Base-by-base conservation (phyloP, 345 rosid genomes). In the Hirschfeldia incana region DNA sequence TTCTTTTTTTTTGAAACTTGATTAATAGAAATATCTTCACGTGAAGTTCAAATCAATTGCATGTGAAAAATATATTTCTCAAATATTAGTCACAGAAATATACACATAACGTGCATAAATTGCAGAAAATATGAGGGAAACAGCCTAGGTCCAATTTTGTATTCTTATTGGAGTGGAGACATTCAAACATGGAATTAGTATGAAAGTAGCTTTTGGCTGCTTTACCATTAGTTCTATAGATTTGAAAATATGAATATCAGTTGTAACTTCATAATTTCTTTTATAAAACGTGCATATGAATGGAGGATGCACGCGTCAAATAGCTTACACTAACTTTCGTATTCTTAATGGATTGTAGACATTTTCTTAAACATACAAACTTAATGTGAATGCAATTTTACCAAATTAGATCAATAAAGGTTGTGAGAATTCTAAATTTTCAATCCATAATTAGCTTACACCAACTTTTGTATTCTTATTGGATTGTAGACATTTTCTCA, bases 31-130 rank as follows among this genome's bases (percentile, higher is more conserved):
- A 12, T 17, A 42, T 68, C n/a, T 4, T 69, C 70, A 77, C 75
- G 64, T 69, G 57, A 69, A 62, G 33, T 32, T 69, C 37, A 34
- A 34, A 33, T 60, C 80, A 69, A 46, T 36, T 77, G 75, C 80
- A 77, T 70, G 75, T 29, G 69, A 51, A 69, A 49, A 0, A 2
- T 53, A 37, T 34, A 9, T 34, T 12, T 69, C 12, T 67, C 37
- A 60, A 12, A 32, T 17, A 32, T 8, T 60, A 32, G 69, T 46
- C 64, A 76, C 44, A 42, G 11, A 42, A 9, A 34, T 29, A 63
- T 6, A 13, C 37, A 34, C 37, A 34, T 29, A 75, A 75, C 78
- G 78, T 53, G 72, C 58, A 42, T 13, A 34, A 37, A 53, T 36
- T 75, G 70, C 64, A 34, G 7, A 3, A 63, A 21, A 65, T 51